A percentile compares a stretch with the other conserved stretches of the same genome.
These are phyloP conservation scores for Cladosporium velox DNA, from an alignment of 2,329 filamentous ascomycete species.

Conservation along the genomic window DNA sequence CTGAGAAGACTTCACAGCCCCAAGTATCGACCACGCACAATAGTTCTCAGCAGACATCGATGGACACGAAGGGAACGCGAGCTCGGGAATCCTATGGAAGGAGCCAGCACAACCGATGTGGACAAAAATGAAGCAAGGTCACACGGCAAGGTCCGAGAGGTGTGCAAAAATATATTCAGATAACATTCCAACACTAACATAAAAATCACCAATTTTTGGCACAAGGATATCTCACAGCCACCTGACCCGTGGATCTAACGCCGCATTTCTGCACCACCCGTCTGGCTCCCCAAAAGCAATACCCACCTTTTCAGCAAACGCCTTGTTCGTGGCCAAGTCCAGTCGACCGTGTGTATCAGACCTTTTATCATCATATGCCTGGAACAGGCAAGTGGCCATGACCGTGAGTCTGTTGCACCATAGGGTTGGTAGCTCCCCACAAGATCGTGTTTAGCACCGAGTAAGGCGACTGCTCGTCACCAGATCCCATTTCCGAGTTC, in stretches of 20 bases:
- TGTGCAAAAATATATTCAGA: background rate
- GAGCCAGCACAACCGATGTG: background rate
- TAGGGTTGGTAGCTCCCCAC: constrained; percentile 9
- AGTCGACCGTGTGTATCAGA: background rate
- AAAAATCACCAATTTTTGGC: background rate
- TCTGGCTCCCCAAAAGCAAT: background rate
- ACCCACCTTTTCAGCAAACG: background rate
- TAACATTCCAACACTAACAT: background rate
- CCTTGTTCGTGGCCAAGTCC: background rate
- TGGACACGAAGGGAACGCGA: background rate
- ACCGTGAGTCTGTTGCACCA: constrained; percentile 8
- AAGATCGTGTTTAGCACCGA: constrained; percentile 53
- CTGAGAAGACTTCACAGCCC: background rate
- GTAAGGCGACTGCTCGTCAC: constrained; percentile 48
- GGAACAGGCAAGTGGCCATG: background rate
- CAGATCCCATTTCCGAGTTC: constrained; percentile 33
- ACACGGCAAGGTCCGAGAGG: background rate
- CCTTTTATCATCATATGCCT: background rate
- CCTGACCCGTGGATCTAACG: background rate
- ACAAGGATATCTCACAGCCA: constrained; percentile 5
- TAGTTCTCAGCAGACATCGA: background rate
- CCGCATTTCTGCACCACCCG: background rate
- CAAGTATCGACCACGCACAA: background rate
- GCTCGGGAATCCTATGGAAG: background rate
- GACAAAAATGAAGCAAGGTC: background rate